Evolutionary conservation across 106 monocot species (phyloP), one percentile per base, ranked within the genome.

Genomic region (Apostasia ramifera): DNA sequence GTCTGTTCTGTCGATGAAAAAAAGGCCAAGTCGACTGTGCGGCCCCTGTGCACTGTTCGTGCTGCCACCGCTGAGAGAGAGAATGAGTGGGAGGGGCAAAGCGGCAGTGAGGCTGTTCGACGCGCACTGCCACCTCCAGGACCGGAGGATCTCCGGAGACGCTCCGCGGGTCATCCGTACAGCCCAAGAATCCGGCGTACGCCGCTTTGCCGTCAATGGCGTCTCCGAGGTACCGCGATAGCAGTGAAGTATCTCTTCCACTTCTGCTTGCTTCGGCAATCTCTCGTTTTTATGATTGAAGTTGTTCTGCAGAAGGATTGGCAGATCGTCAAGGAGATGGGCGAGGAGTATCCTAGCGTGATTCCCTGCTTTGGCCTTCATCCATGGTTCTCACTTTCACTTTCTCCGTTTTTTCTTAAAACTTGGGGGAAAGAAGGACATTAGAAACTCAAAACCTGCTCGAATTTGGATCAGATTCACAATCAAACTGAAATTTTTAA

Each of bases 91-190:
- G 3, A 5, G 48, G 1, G 65, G 65, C 2, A 65, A 65, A 49
- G 37, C 47, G 14, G 48, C 65, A 4, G 37, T 65, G 37, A 65
- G 65, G 74, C 71, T 95, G 13, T 95, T 95, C 76, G 91, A 91
- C 70, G 88, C 91, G 38, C 95, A 95, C 88, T 95, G 95, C 80
- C 95, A 91, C 79, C 88, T 95, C 47, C 91, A 95, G 56, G 91
- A 91, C 70, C 75, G 53, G 2, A 70, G 95, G 41, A 79, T 91
- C 74, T 40, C 67, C 65, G 62, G 78, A 67, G 71, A 79, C 48
- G 73, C 72, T 11, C 83, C 88, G 0, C 70, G 76, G 8, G 69
- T 95, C 74, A 91, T 95, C 57, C 80, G 76, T 46, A 55, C 84
- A 26, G 81, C 88, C 68, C 9, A 73, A 58, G 84, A 86, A 12